Base-by-base conservation (phyloP, 2,329 filamentous ascomycete genomes). In the Fusarium nelsonii region DNA sequence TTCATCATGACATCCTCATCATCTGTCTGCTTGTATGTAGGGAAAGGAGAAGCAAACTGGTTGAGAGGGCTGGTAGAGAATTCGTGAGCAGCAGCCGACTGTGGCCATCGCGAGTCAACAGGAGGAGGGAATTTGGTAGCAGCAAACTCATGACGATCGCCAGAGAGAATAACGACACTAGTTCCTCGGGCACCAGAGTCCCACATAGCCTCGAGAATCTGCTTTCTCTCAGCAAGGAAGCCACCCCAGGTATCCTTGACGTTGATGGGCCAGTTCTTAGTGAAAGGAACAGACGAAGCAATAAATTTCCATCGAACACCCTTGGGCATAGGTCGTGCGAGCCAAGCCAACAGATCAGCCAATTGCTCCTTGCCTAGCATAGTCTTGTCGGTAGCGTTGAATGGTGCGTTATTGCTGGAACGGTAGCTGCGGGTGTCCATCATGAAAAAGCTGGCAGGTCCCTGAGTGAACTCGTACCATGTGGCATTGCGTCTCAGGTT, bases 101-200 rank as follows among this genome's bases (percentile, higher is more conserved):
- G 81, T 0, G 88, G 84, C 90, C 90, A 93, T 53, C 79, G 87
- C 49, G 88, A 87, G 67, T 82, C 84, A 53, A 71, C 83, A 65
- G 84, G 88, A n/a, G 86, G 89, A 16, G 84, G 91, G 81, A 91
- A 91, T 49, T 90, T 89, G 0, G 95, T 98, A 1, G 95, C 94
- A 3, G 92, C 96, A 78, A 98, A 98, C 78, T 99, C 96, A 76
- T 99, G 96, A n/a, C 96, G 86, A 75, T 99, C 96, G 1, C 96
- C 96, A 16, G 92, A 96, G 12, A 99, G 84, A 14, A 98, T 84
- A 4, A 97, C 85, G 9, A 98, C 90, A 26, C 94, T 92, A 8
- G 91, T 83, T 8, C 92, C 92, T 7, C 88, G 87, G 2, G 87
- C 82, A n/a, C 92, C 90, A 1, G 92, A 90, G 65, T 92, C 90